phyloP scores from a whole-genome alignment of 2,329 filamentous ascomycete genomes.

The Pseudogymnoascus sp. region DNA sequence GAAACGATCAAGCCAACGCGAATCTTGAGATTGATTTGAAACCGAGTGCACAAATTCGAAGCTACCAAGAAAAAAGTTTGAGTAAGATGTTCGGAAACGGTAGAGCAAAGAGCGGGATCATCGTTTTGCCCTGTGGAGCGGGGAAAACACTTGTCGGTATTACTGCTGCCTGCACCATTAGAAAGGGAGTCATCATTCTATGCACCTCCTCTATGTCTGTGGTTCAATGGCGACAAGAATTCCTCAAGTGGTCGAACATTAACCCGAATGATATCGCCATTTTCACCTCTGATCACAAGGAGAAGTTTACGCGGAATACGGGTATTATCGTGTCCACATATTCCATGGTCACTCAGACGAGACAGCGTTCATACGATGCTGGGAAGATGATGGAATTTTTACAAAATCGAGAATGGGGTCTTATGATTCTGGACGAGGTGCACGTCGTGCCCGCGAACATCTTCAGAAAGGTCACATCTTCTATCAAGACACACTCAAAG shows the following conservation, averaged over 20 bases:
- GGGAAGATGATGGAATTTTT: slow-evolving; percentile 98
- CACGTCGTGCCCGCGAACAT: slow-evolving; percentile 96
- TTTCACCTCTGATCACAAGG: slow-evolving; percentile 91
- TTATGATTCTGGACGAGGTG: slow-evolving; percentile 95
- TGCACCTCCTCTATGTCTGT: slow-evolving; percentile 98
- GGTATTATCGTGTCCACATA: slow-evolving; percentile 97
- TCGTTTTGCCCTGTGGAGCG: slow-evolving; percentile 90
- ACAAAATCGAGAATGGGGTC: slow-evolving; percentile 81
- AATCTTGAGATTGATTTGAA: slow-evolving; percentile 90
- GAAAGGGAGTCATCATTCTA: slow-evolving; percentile 90
- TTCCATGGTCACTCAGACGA: slow-evolving; percentile 93
- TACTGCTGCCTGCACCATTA: slow-evolving; percentile 93
- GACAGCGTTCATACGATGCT: slow-evolving; percentile 81
- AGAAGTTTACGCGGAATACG: slow-evolving; percentile 74
- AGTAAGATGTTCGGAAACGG: slow-evolving; percentile 99
- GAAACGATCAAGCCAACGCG: slow-evolving; percentile 80
- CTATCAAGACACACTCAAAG: slow-evolving; percentile 92
- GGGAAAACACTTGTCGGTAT: slow-evolving; percentile 98
- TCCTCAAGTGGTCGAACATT: slow-evolving; percentile 98
- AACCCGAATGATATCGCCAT: slow-evolving; percentile 87
- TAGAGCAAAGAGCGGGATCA: slow-evolving; percentile 92
- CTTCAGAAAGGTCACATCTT: slow-evolving; percentile 87
- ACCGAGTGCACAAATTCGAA: slow-evolving; percentile 80
- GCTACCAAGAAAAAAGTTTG: slow-evolving; percentile 93
- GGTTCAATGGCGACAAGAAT: slow-evolving; percentile 92